Conservation (phyloP, 805 yeast genomes). For the Monosporozyma servazzii region DNA sequence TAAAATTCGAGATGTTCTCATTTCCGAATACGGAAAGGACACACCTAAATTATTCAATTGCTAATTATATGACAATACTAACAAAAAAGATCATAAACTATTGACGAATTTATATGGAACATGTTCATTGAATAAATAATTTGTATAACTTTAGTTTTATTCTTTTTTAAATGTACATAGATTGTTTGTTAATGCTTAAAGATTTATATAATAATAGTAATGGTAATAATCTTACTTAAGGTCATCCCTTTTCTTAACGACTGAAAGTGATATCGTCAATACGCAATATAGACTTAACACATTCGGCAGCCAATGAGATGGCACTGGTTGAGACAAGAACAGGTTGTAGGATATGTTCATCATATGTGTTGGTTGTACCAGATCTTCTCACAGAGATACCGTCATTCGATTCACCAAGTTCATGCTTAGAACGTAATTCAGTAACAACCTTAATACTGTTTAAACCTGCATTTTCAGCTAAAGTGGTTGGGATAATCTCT, state of each 20-base stretch:
- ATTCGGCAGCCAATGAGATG: conserved; percentile 87
- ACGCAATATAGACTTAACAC: conserved; percentile 90
- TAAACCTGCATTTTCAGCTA: conserved; percentile 92
- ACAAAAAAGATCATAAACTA: too few species aligned
- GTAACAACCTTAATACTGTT: conserved; percentile 88
- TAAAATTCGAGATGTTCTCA: too few species aligned
- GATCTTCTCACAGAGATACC: conserved; percentile 93
- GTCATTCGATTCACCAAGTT: conserved; percentile 82
- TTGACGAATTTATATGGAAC: not conserved
- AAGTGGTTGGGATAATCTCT: conserved; percentile 86
- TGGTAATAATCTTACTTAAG: not conserved
- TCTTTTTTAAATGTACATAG: not conserved
- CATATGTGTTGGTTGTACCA: conserved; percentile 82
- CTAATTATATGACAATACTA: too few species aligned
- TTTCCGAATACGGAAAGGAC: too few species aligned
- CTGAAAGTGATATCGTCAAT: conserved; percentile 95
- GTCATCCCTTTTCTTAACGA: conserved; percentile 36
- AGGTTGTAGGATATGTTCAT: conserved; percentile 94
- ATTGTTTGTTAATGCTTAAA: not conserved
- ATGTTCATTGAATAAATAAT: not conserved
- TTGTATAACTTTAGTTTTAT: not conserved
- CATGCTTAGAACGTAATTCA: conserved; percentile 85
- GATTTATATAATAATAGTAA: not conserved
- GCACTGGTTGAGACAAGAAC: conserved; percentile 92
- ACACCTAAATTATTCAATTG: too few species aligned